Conservation (phyloP, 1,284 basidiomycete genomes). For the Sphagnurus paluster region DNA sequence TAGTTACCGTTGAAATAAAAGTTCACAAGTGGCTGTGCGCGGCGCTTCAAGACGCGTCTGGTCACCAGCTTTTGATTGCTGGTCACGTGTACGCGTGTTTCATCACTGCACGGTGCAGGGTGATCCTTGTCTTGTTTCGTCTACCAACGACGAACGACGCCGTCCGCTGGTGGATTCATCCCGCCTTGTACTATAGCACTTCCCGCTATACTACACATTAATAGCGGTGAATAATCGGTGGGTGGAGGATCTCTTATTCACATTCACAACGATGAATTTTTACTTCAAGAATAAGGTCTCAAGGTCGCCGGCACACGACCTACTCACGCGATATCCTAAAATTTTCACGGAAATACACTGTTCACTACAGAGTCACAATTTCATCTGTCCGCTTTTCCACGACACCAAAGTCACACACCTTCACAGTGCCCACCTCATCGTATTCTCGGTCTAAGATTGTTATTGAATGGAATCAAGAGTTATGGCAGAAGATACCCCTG, state of each 20-base stretch:
- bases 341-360: neutral
- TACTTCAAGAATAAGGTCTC: neutral
- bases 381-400: neutral
- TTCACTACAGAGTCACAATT: neutral
- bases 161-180: neutral
- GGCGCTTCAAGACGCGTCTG: too few species aligned
- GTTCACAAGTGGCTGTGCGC: too few species aligned
- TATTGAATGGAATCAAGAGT: slow-evolving; percentile 7
- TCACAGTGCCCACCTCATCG: slow-evolving; percentile 4
- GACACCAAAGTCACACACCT: slow-evolving; percentile 2
- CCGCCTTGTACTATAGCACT: neutral
- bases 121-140: slow-evolving; percentile 3
- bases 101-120: neutral
- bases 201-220: neutral
- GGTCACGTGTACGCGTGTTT: slow-evolving; percentile 15
- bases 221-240: slow-evolving; percentile 5
- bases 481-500: neutral
- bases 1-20: too few species aligned
- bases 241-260: neutral
- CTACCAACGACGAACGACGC: slow-evolving; percentile 4
- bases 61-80: slow-evolving; percentile 6
- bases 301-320: slow-evolving; percentile 1
- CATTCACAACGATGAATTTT: slow-evolving; percentile 2
- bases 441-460: slow-evolving; percentile 5
- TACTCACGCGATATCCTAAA: neutral